Percentiles rank a stretch among this genome's conserved stretches.
These are phyloP conservation scores for Sphagnum magellanicum DNA, from an alignment of 228 moss, liverwort and hornwort genomes.

Conservation along the genomic window DNA sequence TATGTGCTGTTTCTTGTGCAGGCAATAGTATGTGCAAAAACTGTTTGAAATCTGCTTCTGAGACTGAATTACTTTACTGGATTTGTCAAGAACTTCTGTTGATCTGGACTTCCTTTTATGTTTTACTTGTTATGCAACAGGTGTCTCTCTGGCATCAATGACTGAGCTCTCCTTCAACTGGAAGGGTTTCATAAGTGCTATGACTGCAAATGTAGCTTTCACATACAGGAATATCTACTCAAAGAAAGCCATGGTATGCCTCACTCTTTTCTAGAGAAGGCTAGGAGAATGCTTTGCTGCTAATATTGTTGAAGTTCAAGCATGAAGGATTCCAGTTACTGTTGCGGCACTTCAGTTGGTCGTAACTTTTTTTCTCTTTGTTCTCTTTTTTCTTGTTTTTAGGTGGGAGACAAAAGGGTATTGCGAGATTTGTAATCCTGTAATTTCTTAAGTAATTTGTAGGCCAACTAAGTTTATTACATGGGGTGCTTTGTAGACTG, in stretches of 20 bases:
- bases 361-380: neutral
- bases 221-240: conserved; percentile 98
- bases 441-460: neutral
- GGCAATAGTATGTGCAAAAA: neutral
- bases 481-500: conserved; percentile 33
- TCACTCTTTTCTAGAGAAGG: too few species aligned
- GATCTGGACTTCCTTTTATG: neutral
- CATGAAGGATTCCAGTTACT: neutral
- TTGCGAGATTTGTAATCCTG: neutral
- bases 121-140: conserved; percentile 12
- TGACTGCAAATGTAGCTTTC: conserved; percentile 88
- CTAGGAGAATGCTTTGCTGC: conserved; percentile 2
- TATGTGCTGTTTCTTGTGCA: neutral
- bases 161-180: conserved; percentile 99
- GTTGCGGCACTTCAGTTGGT: too few species aligned
- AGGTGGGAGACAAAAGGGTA: neutral
- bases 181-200: conserved; percentile 96
- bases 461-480: neutral
- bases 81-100: neutral
- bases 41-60: neutral
- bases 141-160: conserved; percentile 92
- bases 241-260: conserved; percentile 88
- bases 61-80: neutral
- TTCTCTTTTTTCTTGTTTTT: neutral
- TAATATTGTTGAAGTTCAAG: neutral